Percentiles rank a stretch among this genome's conserved stretches.
Conservation (phyloP, 345 rosid genomes). For the Populus euphratica region DNA sequence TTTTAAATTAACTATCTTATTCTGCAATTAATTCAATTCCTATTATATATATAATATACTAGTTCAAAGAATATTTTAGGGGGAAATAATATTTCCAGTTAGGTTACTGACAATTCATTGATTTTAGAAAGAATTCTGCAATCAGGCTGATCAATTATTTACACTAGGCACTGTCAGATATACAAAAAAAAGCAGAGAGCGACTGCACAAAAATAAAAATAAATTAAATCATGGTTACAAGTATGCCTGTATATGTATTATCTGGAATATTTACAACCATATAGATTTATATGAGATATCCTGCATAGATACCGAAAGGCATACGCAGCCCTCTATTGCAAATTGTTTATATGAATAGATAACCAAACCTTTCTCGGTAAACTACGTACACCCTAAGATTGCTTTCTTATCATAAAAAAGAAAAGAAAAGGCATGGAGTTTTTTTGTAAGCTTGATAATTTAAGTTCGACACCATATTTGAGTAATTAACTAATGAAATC, state of each 20-base stretch:
- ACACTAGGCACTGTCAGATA: too few species aligned
- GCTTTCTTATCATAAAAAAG: neutral
- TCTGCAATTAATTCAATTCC: conserved; percentile 7
- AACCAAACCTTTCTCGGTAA: neutral
- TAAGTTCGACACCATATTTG: neutral
- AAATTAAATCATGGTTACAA: too few species aligned
- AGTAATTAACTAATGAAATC: neutral
- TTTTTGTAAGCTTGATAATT: neutral
- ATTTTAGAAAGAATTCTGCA: neutral
- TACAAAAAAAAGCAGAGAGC: too few species aligned
- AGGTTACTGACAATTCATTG: neutral
- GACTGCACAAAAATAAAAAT: too few species aligned
- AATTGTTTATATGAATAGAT: too few species aligned
- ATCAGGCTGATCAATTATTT: neutral
- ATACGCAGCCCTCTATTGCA: neutral
- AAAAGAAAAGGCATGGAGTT: neutral
- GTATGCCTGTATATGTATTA: too few species aligned
- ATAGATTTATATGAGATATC: neutral
- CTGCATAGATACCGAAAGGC: neutral
- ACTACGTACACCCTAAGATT: neutral
- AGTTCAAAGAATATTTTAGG: neutral
- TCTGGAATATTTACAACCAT: neutral
- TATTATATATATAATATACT: neutral
- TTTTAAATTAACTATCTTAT: neutral
- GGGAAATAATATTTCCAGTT: neutral